Base-by-base conservation (phyloP, 495 filamentous ascomycete genomes). In the Hapsidospora chrysogenum region DNA sequence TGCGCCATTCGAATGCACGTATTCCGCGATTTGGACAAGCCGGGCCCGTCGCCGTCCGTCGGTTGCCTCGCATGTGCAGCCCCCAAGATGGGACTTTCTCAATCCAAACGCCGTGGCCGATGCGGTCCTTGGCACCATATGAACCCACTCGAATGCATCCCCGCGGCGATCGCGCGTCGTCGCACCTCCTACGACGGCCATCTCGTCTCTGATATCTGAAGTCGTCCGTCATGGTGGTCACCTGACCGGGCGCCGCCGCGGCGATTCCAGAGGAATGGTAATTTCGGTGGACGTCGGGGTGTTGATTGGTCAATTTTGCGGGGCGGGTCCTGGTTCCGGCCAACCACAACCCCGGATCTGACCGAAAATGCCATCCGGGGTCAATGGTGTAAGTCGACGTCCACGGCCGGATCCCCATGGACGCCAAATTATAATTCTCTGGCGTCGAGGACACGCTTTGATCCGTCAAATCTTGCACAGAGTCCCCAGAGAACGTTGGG, bases 381-480 rank as follows among this genome's bases (percentile, higher is more conserved):
- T n/a, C 33, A 35, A 21, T 27, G 20, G 33, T 35, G 33, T 35
- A 35, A 35, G 33, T 35, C 11, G 14, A 4, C 7, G 9, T 11
- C 13, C 33, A 21, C 17, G 17, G 19, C 33, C 20, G 25, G 33
- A 35, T 18, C 33, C 33, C 19, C 19, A 23, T 27, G 20, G 22
- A 27, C 25, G 33, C 33, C 33, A 35, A 35, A 35, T 35, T 35
- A 35, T 33, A 33, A 33, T 35, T 35, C 33, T 35, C 33, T 35
- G 21, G 33, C 26, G 33, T 35, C 33, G 23, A 35, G 33, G 19
- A 18, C 21, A 21, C 21, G 33, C 26, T 17, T 23, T 23, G 26
- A 35, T 20, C 33, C 17, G 33, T 23, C 19, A 23, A 35, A 35
- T 35, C 33, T 35, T 35, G 25, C 33, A 35, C 33, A 23, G 25